phyloP scores from a whole-genome alignment of 2,329 filamentous ascomycete genomes.

The Xylaria sp. region DNA sequence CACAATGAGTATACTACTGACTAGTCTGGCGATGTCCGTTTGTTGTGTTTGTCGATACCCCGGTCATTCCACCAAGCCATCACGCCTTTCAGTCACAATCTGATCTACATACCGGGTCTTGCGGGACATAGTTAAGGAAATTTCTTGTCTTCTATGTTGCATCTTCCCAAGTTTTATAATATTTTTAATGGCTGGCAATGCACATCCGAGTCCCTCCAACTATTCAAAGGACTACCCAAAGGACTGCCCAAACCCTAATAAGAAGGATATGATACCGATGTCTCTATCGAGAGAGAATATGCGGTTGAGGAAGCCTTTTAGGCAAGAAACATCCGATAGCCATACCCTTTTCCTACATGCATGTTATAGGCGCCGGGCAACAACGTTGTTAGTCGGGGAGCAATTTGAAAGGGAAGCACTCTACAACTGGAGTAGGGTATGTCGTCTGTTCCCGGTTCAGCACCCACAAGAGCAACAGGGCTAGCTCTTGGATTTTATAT shows the following conservation, averaged over 20 bases:
- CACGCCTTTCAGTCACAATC: not conserved
- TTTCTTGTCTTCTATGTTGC: slow-evolving; percentile 8
- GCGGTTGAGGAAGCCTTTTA: slow-evolving; percentile 19
- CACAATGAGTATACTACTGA: slow-evolving; percentile 21
- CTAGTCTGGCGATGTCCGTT: slow-evolving; percentile 11
- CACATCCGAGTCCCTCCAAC: slow-evolving; percentile 1
- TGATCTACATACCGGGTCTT: slow-evolving; percentile 1
- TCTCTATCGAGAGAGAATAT: slow-evolving; percentile 24
- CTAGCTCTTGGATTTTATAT: slow-evolving; percentile 22
- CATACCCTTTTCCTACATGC: slow-evolving; percentile 23
- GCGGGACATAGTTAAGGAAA: not conserved
- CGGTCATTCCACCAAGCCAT: slow-evolving; percentile 15
- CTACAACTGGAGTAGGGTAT: slow-evolving; percentile 8
- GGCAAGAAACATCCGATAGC: slow-evolving; percentile 25
- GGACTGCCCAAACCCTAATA: slow-evolving; percentile 22
- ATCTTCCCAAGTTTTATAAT: slow-evolving; percentile 22
- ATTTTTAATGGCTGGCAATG: slow-evolving; percentile 1
- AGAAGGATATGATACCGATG: slow-evolving; percentile 20
- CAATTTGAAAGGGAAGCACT: slow-evolving; percentile 16
- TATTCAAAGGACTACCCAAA: slow-evolving; percentile 3
- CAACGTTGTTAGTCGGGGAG: slow-evolving; percentile 19
- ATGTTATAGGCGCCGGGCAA: slow-evolving; percentile 18
- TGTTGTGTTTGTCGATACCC: slow-evolving; percentile 11
- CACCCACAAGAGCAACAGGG: slow-evolving; percentile 17
- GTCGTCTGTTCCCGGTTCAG: slow-evolving; percentile 8